Conservation (phyloP, 805 yeast genomes). For the Starmerella bacillaris region DNA sequence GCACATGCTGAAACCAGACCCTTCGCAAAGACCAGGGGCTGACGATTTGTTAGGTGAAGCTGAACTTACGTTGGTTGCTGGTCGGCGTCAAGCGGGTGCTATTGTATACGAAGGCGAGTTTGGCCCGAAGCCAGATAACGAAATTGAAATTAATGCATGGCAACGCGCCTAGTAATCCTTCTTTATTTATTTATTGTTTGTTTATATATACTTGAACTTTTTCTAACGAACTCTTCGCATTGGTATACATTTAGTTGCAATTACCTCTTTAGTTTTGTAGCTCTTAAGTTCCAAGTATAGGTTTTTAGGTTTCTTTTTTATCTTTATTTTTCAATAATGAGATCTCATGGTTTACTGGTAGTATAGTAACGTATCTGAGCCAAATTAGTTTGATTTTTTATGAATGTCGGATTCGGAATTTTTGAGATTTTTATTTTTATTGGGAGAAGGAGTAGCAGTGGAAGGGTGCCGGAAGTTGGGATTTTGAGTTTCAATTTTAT, state of each 20-base stretch:
- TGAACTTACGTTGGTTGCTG: slow-evolving; percentile 64
- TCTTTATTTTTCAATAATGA: not conserved
- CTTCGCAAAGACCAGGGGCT: slow-evolving; percentile 65
- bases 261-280: no score
- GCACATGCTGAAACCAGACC: slow-evolving; percentile 80
- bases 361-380: no score
- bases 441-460: no score
- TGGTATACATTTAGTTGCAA: no score
- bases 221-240: no score
- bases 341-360: no score
- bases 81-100: slow-evolving; percentile 76
- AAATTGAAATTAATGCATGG: slow-evolving; percentile 11
- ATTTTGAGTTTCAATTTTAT: no score
- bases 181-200: not conserved
- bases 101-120: slow-evolving; percentile 88
- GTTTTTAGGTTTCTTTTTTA: not conserved
- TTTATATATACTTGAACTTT: slow-evolving; percentile 3
- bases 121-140: slow-evolving; percentile 52
- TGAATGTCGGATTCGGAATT: no score
- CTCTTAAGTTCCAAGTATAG: no score
- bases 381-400: no score
- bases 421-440: no score
- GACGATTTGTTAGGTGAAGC: slow-evolving; percentile 45
- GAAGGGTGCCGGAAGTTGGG: no score
- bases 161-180: slow-evolving; percentile 9